phyloP scores from a whole-genome alignment of 768 basidiomycete species.

The Mycena haematopus region DNA sequence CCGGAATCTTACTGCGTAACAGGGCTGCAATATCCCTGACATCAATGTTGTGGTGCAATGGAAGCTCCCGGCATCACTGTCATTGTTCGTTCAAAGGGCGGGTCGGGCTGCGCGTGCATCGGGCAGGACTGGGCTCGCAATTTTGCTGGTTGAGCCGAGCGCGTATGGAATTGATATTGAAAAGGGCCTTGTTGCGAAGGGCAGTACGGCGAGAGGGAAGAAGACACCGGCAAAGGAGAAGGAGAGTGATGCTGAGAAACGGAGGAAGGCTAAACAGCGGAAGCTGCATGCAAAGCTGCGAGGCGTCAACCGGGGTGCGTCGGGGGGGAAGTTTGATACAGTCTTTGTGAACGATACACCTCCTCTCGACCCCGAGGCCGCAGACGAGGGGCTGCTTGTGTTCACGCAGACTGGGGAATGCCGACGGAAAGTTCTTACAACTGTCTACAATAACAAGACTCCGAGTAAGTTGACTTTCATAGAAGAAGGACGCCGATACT shows the following conservation, averaged over 20 bases:
- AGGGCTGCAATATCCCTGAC: constrained; percentile 9
- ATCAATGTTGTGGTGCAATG: constrained; percentile 1
- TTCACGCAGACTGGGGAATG: neutral
- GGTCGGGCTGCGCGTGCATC: neutral
- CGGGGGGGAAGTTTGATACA: neutral
- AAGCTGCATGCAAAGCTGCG: neutral
- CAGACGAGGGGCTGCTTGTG: neutral
- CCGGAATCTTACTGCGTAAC: neutral
- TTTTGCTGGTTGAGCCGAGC: neutral
- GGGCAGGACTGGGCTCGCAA: neutral
- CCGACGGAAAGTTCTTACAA: neutral
- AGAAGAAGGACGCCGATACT: neutral
- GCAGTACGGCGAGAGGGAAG: neutral
- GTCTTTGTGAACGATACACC: neutral
- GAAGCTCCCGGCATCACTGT: constrained; percentile 3
- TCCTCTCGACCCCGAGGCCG: neutral
- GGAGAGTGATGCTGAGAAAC: neutral
- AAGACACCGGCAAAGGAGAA: neutral
- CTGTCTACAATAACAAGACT: neutral
- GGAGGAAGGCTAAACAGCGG: neutral
- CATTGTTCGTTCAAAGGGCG: neutral
- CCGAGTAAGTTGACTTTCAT: neutral
- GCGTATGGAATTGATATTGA: neutral
- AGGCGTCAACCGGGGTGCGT: neutral
- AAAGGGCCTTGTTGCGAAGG: neutral